Percentiles rank a stretch among this genome's conserved stretches.
Evolutionary conservation across 1,284 basidiomycete genomes (phyloP).

Genomic region (Pyrrhoderma noxium): DNA sequence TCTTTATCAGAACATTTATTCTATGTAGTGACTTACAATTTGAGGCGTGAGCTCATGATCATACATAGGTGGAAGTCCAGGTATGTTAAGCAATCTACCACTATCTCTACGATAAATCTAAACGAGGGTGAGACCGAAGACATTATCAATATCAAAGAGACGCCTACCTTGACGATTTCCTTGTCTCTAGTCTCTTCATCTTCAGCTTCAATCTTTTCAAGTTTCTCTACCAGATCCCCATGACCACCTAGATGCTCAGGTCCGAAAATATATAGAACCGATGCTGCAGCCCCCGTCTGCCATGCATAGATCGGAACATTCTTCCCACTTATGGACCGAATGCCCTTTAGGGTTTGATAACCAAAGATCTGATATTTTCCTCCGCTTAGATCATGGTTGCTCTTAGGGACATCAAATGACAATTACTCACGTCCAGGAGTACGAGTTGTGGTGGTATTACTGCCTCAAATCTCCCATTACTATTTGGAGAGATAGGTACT

Average conservation of each 20-base stretch:
- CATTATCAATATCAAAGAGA: not conserved
- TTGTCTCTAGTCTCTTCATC: conserved; percentile 3
- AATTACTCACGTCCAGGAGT: not conserved
- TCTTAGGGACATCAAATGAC: too few species aligned
- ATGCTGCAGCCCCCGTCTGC: not conserved
- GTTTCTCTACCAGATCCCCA: conserved; percentile 1
- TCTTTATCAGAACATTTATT: not conserved
- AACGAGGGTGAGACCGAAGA: not conserved
- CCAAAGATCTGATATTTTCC: conserved; percentile 1
- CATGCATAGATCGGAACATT: conserved; percentile 6
- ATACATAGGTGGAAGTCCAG: conserved; percentile 9
- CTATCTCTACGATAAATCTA: not conserved
- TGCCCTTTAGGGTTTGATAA: conserved; percentile 3
- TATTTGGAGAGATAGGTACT: not conserved
- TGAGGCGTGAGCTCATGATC: conserved; percentile 6
- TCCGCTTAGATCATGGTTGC: not conserved
- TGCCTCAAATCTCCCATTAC: not conserved
- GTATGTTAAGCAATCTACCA: not conserved
- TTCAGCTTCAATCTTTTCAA: not conserved
- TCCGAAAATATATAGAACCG: not conserved
- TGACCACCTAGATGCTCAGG: conserved; percentile 5
- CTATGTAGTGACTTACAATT: not conserved
- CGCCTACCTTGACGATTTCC: not conserved
- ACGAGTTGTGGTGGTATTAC: not conserved
- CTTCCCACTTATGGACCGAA: conserved; percentile 1